Evolutionary conservation across 805 yeast genomes (phyloP).

Genomic region (Metschnikowia lunata): DNA sequence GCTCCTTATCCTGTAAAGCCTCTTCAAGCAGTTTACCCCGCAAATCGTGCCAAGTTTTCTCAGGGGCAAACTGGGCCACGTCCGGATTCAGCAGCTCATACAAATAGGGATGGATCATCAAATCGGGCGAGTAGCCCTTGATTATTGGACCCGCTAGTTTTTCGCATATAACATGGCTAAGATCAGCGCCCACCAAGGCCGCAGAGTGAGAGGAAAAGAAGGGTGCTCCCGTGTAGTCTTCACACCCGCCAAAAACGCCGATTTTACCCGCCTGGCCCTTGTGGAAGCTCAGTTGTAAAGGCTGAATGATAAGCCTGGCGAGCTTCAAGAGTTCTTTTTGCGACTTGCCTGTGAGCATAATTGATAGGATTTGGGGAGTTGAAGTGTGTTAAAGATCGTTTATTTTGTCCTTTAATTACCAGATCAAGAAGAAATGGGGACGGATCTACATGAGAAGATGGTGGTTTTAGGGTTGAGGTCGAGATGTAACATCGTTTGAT

Average conservation of each 20-base stretch:
- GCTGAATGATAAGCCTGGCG: slow-evolving; percentile 65
- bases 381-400: no score
- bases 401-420: no score
- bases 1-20: slow-evolving; percentile 19
- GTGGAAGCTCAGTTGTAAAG: slow-evolving; percentile 63
- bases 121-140: slow-evolving; percentile 83
- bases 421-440: no score
- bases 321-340: slow-evolving; percentile 45
- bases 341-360: slow-evolving; percentile 19
- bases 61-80: slow-evolving; percentile 17
- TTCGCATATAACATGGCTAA: slow-evolving; percentile 89
- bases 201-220: slow-evolving; percentile 84
- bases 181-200: slow-evolving; percentile 79
- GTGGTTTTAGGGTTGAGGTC: no score
- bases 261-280: slow-evolving; percentile 92
- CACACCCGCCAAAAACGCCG: slow-evolving; percentile 89
- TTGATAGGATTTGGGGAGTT: neutral
- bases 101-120: slow-evolving; percentile 94
- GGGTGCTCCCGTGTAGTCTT: slow-evolving; percentile 97
- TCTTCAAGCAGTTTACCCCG: slow-evolving; percentile 18
- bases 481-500: no score
- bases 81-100: slow-evolving; percentile 42
- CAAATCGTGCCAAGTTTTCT: slow-evolving; percentile 18
- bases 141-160: slow-evolving; percentile 71
- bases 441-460: no score